Conservation (phyloP, 2,329 filamentous ascomycete species). For the Colletotrichum neosansevieriae region DNA sequence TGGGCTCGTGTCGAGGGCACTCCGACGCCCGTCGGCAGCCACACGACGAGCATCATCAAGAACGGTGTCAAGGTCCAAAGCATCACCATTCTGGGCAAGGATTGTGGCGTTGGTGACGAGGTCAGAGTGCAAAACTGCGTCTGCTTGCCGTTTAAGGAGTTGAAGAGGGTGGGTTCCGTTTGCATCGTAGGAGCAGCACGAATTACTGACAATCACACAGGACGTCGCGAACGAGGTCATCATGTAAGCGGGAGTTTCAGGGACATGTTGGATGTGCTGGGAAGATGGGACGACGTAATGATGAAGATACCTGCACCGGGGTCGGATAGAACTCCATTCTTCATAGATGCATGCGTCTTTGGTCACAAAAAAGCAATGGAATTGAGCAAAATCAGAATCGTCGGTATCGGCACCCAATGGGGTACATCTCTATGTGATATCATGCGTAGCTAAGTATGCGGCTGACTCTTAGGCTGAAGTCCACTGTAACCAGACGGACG, state of each 20-base stretch:
- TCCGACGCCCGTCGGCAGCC: slow-evolving; percentile 86
- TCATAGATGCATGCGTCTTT: slow-evolving; percentile 40
- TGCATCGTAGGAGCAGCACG: neutral
- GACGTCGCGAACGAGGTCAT: slow-evolving; percentile 91
- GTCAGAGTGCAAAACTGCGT: slow-evolving; percentile 97
- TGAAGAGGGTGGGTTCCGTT: slow-evolving; percentile 82
- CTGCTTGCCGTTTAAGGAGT: slow-evolving; percentile 96
- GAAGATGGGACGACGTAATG: slow-evolving; percentile 32
- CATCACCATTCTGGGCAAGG: slow-evolving; percentile 97
- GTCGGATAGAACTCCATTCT: slow-evolving; percentile 34
- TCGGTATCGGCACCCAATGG: no score
- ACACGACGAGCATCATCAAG: slow-evolving; percentile 95
- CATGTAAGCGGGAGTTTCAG: slow-evolving; percentile 71
- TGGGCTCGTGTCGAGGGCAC: slow-evolving; percentile 98
- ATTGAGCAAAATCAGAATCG: slow-evolving; percentile 32
- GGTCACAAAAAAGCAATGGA: slow-evolving; percentile 39
- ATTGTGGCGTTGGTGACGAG: slow-evolving; percentile 93
- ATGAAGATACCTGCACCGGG: slow-evolving; percentile 33
- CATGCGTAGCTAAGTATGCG: no score
- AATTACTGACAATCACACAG: slow-evolving; percentile 58
- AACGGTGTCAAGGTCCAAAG: slow-evolving; percentile 99
- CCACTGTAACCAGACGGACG: no score
- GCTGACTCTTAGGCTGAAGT: no score
- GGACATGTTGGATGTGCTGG: slow-evolving; percentile 1
- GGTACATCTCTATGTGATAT: no score